Evolutionary conservation across 805 yeast species (phyloP).

Genomic region (Schizosaccharomyces pombe): DNA sequence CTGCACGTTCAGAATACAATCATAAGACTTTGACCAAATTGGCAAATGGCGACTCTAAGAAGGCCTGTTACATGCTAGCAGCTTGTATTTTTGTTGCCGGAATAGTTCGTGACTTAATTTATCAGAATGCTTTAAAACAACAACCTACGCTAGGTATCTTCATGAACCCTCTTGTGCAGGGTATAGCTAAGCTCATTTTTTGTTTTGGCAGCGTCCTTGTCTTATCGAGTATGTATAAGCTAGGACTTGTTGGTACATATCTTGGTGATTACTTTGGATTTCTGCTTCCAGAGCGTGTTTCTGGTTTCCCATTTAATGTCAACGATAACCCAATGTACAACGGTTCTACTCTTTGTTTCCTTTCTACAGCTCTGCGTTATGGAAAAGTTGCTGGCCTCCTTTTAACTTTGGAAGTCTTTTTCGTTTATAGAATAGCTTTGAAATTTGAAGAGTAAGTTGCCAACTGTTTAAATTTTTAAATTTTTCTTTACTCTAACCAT

Average conservation of each 20-base stretch:
- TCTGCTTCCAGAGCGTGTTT: constrained; percentile 70
- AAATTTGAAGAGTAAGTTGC: constrained; percentile 43
- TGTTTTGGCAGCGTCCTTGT: constrained; percentile 62
- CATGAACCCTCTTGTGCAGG: constrained; percentile 18
- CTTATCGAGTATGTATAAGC: constrained; percentile 61
- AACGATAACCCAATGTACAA: constrained; percentile 90
- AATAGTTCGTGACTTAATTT: constrained; percentile 53
- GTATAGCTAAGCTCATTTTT: constrained; percentile 33
- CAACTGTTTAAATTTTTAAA: background rate
- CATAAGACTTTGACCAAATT: constrained; percentile 54
- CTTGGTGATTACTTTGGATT: constrained; percentile 97
- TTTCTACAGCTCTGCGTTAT: constrained; percentile 65
- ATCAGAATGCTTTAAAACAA: constrained; percentile 41
- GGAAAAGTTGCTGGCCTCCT: constrained; percentile 78
- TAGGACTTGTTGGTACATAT: constrained; percentile 91
- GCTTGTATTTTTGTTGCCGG: constrained; percentile 67
- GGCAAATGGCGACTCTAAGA: constrained; percentile 36
- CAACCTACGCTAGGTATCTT: constrained; percentile 48
- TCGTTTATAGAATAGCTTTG: constrained; percentile 68
- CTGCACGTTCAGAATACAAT: constrained; percentile 63
- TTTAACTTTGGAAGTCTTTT: constrained; percentile 45
- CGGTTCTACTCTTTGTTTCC: constrained; percentile 71
- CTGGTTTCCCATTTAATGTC: constrained; percentile 80
- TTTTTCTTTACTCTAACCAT: background rate
- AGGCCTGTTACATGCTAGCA: constrained; percentile 74